A percentile compares a stretch with the other conserved stretches of the same genome.
phyloP scores from a whole-genome alignment of 176 grass and related monocot species.

The Leersia perrieri region DNA sequence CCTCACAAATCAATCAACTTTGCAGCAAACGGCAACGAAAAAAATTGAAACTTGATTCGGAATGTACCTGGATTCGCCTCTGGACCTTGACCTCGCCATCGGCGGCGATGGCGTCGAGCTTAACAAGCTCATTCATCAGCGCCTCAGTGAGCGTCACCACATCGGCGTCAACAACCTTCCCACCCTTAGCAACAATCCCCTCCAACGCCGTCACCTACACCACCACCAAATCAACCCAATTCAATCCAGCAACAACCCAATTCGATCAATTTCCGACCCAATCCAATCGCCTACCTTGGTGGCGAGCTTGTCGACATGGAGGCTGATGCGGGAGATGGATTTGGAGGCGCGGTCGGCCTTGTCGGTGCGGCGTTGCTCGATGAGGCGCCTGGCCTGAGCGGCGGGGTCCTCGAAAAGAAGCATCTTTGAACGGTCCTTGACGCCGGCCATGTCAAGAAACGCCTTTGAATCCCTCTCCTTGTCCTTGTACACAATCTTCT shows the following conservation, averaged over 20 bases:
- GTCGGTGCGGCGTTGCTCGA: constrained; percentile 65
- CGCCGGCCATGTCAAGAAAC: constrained; percentile 75
- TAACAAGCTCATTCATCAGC: constrained; percentile 92
- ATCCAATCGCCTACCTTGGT: constrained; percentile 49
- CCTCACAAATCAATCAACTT: background rate
- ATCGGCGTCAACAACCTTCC: constrained; percentile 70
- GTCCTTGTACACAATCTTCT: constrained; percentile 86
- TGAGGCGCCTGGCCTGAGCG: constrained; percentile 72
- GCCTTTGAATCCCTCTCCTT: constrained; percentile 82
- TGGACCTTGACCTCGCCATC: constrained; percentile 88
- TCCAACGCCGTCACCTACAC: constrained; percentile 78
- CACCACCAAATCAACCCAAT: background rate
- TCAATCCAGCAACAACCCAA: background rate
- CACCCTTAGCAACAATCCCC: constrained; percentile 64
- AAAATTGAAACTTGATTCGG: background rate
- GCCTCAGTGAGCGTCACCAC: constrained; percentile 69
- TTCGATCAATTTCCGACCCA: background rate
- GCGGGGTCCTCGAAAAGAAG: constrained; percentile 68
- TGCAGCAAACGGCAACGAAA: background rate
- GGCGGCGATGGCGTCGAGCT: constrained; percentile 75
- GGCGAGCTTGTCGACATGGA: constrained; percentile 81
- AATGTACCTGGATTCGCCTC: constrained; percentile 62
- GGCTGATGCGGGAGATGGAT: constrained; percentile 60
- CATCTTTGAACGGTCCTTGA: constrained; percentile 91
- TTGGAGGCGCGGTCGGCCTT: constrained; percentile 71